Conservation (phyloP, 1,284 basidiomycete species). For the Porphyrellus sp. region DNA sequence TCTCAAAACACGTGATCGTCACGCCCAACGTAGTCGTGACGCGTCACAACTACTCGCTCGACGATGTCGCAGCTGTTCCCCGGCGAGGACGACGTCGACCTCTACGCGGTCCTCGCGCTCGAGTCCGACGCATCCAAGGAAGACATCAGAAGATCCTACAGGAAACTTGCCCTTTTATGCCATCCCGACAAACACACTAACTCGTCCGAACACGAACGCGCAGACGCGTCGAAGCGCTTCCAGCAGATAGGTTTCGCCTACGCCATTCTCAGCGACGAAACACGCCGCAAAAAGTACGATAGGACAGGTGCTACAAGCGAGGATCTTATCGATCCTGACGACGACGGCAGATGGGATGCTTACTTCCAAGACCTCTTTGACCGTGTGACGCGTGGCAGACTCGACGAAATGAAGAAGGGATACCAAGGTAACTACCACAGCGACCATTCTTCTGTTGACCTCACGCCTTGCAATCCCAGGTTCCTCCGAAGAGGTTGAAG, state of each 20-base stretch:
- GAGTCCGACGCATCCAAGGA: slow-evolving; percentile 52
- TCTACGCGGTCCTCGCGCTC: slow-evolving; percentile 73
- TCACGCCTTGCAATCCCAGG: slow-evolving; percentile 44
- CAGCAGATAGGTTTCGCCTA: slow-evolving; percentile 92
- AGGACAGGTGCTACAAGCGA: slow-evolving; percentile 82
- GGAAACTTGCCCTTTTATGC: slow-evolving; percentile 74
- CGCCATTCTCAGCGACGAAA: slow-evolving; percentile 78
- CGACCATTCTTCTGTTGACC: neutral
- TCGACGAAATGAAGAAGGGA: slow-evolving; percentile 87
- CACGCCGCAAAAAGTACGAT: slow-evolving; percentile 74
- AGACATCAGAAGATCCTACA: slow-evolving; percentile 81
- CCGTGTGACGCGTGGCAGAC: slow-evolving; percentile 75
- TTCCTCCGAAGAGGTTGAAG: slow-evolving; percentile 77
- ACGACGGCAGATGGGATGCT: slow-evolving; percentile 82
- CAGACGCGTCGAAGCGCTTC: slow-evolving; percentile 69
- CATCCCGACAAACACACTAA: slow-evolving; percentile 87
- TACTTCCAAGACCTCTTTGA: slow-evolving; percentile 92
- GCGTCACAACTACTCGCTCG: slow-evolving; percentile 49
- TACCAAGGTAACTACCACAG: slow-evolving; percentile 67
- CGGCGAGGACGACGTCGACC: slow-evolving; percentile 61
- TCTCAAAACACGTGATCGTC: slow-evolving; percentile 6
- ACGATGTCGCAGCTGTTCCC: slow-evolving; percentile 72
- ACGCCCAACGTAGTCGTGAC: slow-evolving; percentile 3
- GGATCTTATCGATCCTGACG: slow-evolving; percentile 63
- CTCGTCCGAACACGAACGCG: slow-evolving; percentile 58